Conservation (phyloP, 192 early-diverging fungal species). For the Backusella australiensis region DNA sequence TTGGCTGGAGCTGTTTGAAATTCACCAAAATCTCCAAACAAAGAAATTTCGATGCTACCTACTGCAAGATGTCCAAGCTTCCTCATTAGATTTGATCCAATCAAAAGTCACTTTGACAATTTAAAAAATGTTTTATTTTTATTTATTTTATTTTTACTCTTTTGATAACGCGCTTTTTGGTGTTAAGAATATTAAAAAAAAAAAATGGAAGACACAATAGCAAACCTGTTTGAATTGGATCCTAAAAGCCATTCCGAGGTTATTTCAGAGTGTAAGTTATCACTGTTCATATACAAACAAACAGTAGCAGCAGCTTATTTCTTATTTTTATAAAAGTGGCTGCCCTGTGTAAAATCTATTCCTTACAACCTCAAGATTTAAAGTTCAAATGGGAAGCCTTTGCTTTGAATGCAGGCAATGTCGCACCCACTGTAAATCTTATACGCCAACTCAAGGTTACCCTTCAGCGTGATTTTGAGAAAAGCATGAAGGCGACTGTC, state of each 20-base stretch:
- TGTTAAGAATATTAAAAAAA: neutral
- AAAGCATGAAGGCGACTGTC: neutral
- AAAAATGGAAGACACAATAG: neutral
- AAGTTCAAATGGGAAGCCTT: constrained; percentile 39
- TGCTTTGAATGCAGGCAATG: constrained; percentile 10
- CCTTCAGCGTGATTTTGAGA: constrained; percentile 27
- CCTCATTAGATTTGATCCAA: neutral
- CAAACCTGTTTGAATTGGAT: constrained; percentile 6
- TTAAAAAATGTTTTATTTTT: neutral
- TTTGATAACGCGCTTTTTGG: neutral
- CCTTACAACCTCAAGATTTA: constrained; percentile 19
- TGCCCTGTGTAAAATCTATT: constrained; percentile 28
- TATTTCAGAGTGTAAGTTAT: neutral
- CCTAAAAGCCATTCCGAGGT: neutral
- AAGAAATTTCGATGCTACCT: too few species aligned
- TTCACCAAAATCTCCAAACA: too few species aligned
- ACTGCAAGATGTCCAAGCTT: too few species aligned
- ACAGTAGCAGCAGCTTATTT: neutral
- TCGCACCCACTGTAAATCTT: constrained; percentile 21
- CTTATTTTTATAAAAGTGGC: constrained; percentile 9
- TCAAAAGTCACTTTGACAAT: neutral
- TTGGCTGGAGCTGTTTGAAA: too few species aligned
- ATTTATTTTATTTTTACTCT: neutral
- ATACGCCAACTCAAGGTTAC: constrained; percentile 17
- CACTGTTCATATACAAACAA: too few species aligned